These are phyloP conservation scores for Zelopaecilomyces penicillatus DNA, from an alignment of 2,329 filamentous ascomycete species.

Conservation along the genomic window DNA sequence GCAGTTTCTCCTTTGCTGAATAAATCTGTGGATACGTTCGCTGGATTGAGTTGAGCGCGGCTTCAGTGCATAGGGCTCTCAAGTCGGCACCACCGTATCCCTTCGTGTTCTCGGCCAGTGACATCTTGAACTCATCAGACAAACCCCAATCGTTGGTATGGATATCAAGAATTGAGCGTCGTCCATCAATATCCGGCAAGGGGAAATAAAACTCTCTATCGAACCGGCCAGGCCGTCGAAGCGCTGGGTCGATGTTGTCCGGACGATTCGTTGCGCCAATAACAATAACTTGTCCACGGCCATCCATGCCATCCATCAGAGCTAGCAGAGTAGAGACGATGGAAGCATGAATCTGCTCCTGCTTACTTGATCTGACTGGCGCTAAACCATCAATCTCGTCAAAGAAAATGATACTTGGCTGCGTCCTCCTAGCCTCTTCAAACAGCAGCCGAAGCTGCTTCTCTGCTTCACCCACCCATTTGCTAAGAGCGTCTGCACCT, in stretches of 20 bases:
- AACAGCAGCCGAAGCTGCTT: constrained; percentile 89
- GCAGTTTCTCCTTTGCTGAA: constrained; percentile 75
- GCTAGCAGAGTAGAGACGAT: constrained; percentile 93
- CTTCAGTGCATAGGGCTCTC: constrained; percentile 89
- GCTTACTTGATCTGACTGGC: constrained; percentile 92
- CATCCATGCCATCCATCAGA: constrained; percentile 96
- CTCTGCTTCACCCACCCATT: constrained; percentile 98
- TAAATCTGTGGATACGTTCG: constrained; percentile 96
- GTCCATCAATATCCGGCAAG: constrained; percentile 69
- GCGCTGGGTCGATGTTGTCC: constrained; percentile 92
- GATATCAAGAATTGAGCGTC: constrained; percentile 85
- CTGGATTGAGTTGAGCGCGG: constrained; percentile 90
- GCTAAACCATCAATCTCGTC: constrained; percentile 97
- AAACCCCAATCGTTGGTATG: constrained; percentile 93
- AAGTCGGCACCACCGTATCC: constrained; percentile 95
- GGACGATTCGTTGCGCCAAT: constrained; percentile 98
- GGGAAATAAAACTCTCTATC: constrained; percentile 98
- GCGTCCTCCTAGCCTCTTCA: constrained; percentile 88
- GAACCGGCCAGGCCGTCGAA: constrained; percentile 87
- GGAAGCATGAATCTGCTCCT: constrained; percentile 96
- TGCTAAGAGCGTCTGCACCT: constrained; percentile 92
- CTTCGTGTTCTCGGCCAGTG: constrained; percentile 81
- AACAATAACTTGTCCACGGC: constrained; percentile 94
- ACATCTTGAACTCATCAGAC: constrained; percentile 67
- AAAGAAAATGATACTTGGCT: constrained; percentile 99